Evolutionary conservation across 768 basidiomycete genomes (phyloP).

Genomic region (Leccinum disarticulatum): DNA sequence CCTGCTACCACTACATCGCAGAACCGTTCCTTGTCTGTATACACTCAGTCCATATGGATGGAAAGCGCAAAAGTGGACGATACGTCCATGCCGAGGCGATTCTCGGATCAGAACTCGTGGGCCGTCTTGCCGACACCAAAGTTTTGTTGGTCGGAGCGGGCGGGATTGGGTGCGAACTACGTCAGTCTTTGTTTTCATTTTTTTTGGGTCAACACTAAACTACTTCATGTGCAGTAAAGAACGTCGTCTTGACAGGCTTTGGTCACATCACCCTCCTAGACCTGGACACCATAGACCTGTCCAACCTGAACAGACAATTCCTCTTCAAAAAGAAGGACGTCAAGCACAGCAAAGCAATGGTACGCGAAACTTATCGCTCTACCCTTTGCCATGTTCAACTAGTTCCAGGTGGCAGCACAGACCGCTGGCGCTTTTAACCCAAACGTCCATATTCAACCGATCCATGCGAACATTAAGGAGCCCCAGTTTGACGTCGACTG

Average conservation of each 20-base stretch:
- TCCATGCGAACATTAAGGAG: slow-evolving; percentile 96
- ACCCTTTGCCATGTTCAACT: neutral
- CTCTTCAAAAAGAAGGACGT: slow-evolving; percentile 96
- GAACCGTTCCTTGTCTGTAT: neutral
- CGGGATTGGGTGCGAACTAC: slow-evolving; percentile 95
- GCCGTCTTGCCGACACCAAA: slow-evolving; percentile 57
- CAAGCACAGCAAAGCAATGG: slow-evolving; percentile 93
- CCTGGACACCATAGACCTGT: slow-evolving; percentile 97
- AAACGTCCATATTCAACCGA: slow-evolving; percentile 79
- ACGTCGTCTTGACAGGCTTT: slow-evolving; percentile 90
- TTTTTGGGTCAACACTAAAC: neutral
- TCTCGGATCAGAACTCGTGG: slow-evolving; percentile 70
- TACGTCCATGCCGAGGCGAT: slow-evolving; percentile 71
- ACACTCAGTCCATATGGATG: slow-evolving; percentile 4
- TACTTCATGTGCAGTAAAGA: slow-evolving; percentile 71
- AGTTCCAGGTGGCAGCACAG: slow-evolving; percentile 72
- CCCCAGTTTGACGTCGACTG: slow-evolving; percentile 84
- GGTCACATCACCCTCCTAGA: slow-evolving; percentile 91
- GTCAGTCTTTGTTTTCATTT: slow-evolving; percentile 44
- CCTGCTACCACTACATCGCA: neutral
- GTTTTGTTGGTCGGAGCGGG: slow-evolving; percentile 94
- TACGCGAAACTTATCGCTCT: slow-evolving; percentile 32
- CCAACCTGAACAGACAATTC: slow-evolving; percentile 96
- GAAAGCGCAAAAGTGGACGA: slow-evolving; percentile 32
- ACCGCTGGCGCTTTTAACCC: slow-evolving; percentile 86